These are phyloP conservation scores for Rhizophagus clarus DNA, from an alignment of 192 early-diverging fungal genomes.

Conservation along the genomic window DNA sequence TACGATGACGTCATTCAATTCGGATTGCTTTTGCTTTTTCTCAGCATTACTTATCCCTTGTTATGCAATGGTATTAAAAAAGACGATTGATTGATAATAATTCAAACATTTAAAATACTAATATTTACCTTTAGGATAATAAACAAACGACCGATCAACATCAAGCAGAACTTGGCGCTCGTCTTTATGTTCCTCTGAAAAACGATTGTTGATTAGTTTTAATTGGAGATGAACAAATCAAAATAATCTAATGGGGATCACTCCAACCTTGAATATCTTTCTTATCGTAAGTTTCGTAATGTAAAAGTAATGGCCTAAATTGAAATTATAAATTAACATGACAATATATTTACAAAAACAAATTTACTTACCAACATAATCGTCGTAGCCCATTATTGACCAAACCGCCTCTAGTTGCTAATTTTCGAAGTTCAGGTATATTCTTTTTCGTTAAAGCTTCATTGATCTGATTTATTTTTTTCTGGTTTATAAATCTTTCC, in stretches of 20 bases:
- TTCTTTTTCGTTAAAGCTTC: background rate
- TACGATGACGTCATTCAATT: constrained; percentile 51
- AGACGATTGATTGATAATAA: background rate
- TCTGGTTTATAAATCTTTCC: background rate
- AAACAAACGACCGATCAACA: constrained; percentile 48
- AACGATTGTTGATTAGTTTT: background rate
- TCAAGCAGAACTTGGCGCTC: constrained; percentile 53
- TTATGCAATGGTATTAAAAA: constrained; percentile 2
- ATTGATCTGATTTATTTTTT: background rate
- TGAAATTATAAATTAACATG: background rate
- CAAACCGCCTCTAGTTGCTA: constrained; percentile 47
- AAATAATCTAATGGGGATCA: background rate
- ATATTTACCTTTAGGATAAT: constrained; percentile 39
- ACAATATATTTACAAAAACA: background rate
- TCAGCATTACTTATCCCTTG: constrained; percentile 27
- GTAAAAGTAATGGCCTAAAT: constrained; percentile 50
- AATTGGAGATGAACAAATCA: background rate
- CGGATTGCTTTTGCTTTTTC: constrained; percentile 47
- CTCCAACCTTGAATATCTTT: background rate
- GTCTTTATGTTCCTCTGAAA: constrained; percentile 43
- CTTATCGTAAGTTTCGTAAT: constrained; percentile 33
- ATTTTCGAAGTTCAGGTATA: background rate
- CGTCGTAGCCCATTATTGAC: constrained; percentile 50
- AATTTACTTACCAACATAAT: constrained; percentile 43
- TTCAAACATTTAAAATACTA: background rate